phyloP scores from a whole-genome alignment of 352 stramenopile genomes.

The Blastocystis sp. region DNA sequence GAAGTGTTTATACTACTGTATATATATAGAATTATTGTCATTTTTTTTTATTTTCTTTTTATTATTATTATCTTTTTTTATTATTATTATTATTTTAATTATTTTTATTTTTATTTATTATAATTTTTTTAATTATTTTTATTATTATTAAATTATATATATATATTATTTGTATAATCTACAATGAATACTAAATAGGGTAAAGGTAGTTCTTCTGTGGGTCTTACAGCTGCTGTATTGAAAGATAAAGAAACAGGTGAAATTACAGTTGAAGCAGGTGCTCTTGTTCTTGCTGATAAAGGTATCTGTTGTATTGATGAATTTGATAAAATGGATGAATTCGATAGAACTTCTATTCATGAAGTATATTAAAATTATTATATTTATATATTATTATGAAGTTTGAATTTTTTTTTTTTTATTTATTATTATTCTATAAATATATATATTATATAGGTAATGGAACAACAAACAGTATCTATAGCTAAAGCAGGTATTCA shows the following conservation, averaged over 20 bases:
- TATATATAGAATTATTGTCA: background rate
- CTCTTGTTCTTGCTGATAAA: slow-evolving; percentile 88
- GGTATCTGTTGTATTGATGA: slow-evolving; percentile 96
- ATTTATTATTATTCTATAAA: too few relatives aligned
- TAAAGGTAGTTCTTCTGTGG: slow-evolving; percentile 89
- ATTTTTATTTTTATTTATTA: too few relatives aligned
- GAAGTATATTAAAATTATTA: too few relatives aligned
- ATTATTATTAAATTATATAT: too few relatives aligned
- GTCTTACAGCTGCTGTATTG: slow-evolving; percentile 85
- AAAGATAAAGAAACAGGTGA: slow-evolving; percentile 68
- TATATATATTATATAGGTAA: slow-evolving; percentile 56
- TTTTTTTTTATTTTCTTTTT: too few relatives aligned
- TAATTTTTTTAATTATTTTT: too few relatives aligned
- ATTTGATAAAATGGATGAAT: slow-evolving; percentile 90
- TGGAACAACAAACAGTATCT: slow-evolving; percentile 96
- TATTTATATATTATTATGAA: too few relatives aligned
- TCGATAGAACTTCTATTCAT: slow-evolving; percentile 91
- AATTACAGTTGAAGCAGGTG: slow-evolving; percentile 69
- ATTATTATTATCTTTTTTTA: too few relatives aligned
- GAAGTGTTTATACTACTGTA: slow-evolving; percentile 92
- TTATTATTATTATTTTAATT: too few relatives aligned
- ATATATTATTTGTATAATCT: too few relatives aligned
- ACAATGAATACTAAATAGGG: too few relatives aligned
- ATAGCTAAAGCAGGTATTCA: slow-evolving; percentile 98
- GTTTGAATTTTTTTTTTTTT: too few relatives aligned